Evolutionary conservation across 2,329 filamentous ascomycete genomes (phyloP), one percentile per base, ranked within the genome.

Genomic region (Bipolaris oryzae): DNA sequence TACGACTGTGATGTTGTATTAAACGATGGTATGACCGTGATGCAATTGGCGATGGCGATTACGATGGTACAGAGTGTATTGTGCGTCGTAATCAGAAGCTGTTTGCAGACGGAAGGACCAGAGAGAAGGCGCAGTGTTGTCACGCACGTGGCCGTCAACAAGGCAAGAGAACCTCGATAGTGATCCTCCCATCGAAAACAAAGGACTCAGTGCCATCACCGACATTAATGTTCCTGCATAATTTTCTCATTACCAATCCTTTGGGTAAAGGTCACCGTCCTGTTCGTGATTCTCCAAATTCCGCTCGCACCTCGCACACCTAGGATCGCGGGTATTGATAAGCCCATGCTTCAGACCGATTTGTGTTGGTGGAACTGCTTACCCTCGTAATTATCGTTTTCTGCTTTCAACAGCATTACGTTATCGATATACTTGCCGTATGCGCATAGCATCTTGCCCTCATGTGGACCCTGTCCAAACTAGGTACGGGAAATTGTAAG

Each of bases 401-500:
- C 62, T 18, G 62, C 61, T 35, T 62, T 61, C 20, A 70, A 48
- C 25, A 72, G 60, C 1, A 76, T 64, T 7, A 80, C 57, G 35
- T 73, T 66, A 56, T 80, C 79, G 3, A 72, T 60, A 53, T 80
- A 80, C 51, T 66, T 75, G 9, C 78, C 78, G 55, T 76, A 79
- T 15, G 78, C 78, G 23, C 74, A 76, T 2, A 79, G 68, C 37
- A 75, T 67, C 57, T 77, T 71, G 2, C 77, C 77, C 39, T 72
- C 67, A 63, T 79, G 79, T 23, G 74, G 75, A 0, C 77, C 78
- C 58, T 77, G 70, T 1, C 78, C 78, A 37, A 80, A 77, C 54
- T 57, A 20, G 5, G 7, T 57, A 20, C 10, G 1, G 15, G 41
- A n/a, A 33, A 35, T 4, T 18, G 15, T 18, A 21, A 35, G 20